Evolutionary conservation across 2,329 filamentous ascomycete species (phyloP), one percentile per base, ranked within the genome.

Genomic region (Penicillium hesseltinei): DNA sequence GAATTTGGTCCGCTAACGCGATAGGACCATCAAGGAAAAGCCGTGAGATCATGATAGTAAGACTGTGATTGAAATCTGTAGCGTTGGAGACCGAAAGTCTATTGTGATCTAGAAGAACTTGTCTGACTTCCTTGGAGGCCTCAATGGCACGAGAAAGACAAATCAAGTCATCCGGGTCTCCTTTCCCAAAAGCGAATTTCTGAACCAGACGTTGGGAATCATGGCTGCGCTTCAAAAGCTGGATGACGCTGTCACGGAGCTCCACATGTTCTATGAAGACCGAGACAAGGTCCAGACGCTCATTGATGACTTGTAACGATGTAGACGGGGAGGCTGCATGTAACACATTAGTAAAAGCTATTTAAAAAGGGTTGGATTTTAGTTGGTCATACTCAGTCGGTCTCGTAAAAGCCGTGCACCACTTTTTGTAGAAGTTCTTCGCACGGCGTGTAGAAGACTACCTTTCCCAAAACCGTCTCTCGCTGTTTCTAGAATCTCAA

Each of bases 201-300:
- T 97, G 94, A 2, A 96, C 87, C 3, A 99, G 80, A 1, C 94
- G 89, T 68, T 95, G 88, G 2, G 91, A 91, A 75, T 99, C 94
- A 66, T 91, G 88, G 51, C 88, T 93, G 25, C 85, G 83, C 60
- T 86, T 84, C 2, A 99, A 80, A 3, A 95, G 79, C 17, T 84
- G 72, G 1, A 86, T 78, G 25, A 95, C 77, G 43, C 84, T 81
- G 63, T 96, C 89, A 42, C 89, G 85, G 6, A 97, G 80, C 40
- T 86, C 77, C 21, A 83, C 79, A 57, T 89, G 78, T 1, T 83
- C 76, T 5, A 93, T 79, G 71, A 97, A 89, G 44, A 85, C 82
- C 21, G 88, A 83, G 4, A 97, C 92, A 0, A 97, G 81, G 66
- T 97, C 88, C 47, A 96, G 85, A 4, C 94, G 85, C 56, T 84